Evolutionary conservation across 2,329 filamentous ascomycete genomes (phyloP), one percentile per base, ranked within the genome.

Genomic region (Aureobasidium sp.): DNA sequence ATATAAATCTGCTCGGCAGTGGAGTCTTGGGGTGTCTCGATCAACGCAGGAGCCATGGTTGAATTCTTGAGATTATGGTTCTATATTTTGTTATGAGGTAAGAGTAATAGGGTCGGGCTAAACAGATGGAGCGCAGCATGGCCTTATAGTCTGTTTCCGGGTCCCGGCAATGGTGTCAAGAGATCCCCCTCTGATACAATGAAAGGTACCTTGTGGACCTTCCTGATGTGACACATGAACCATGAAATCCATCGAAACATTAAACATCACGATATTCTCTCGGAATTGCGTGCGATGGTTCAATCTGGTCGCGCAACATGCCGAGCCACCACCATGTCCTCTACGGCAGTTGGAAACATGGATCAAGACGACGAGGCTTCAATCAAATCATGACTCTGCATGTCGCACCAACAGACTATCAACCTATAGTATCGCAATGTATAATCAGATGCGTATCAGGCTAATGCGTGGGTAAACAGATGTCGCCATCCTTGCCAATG

Each of bases 21-120:
- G 53, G 57, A 56, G 14, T 52, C 40, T 42, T 65, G 59, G n/a
- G 61, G 55, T 10, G 61, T 62, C 58, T 73, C 70, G 41, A 74
- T 62, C 8, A 74, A 63, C 60, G 68, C 70, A 56, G 72, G 71
- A 55, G 71, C 71, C 71, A 74, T 73, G 40, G 30, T 59, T 55
- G 16, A 27, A n/a, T n/a, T n/a, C 16, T 42, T 21, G 22, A 17
- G 24, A 24, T 41, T 40, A 7, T 22, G 10, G 3, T 38, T 38
- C 4, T 34, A 38, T 30, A 17, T 14, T 30, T 29, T n/a, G 10
- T 4, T 29, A 25, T 8, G 34, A 29, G 24, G 16, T 27, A 29
- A 29, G 16, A 37, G 45, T 6, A 24, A 39, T 21, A 22, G 25
- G 32, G 35, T n/a, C 19, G 16, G 35, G 24, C 17, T 24, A 17